phyloP scores from a whole-genome alignment of 2,329 filamentous ascomycete genomes.

The Escovopsis sp. region DNA sequence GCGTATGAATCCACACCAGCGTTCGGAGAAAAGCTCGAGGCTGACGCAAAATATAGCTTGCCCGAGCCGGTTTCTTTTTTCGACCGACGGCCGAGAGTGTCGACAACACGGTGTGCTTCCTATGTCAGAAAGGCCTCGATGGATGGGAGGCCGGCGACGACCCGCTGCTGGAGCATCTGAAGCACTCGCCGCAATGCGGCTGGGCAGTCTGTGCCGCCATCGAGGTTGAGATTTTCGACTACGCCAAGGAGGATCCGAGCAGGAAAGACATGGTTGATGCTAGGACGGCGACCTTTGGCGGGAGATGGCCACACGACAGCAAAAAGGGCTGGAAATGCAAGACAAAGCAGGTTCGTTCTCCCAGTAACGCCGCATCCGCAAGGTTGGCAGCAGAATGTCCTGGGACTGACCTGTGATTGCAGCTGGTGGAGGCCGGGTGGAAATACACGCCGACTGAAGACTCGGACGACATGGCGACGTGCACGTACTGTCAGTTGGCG shows the following conservation, averaged over 20 bases:
- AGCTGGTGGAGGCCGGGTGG: constrained; percentile 89
- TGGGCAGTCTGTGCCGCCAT: constrained; percentile 64
- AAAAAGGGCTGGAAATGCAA: constrained; percentile 87
- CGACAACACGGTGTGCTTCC: constrained; percentile 83
- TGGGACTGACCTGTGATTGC: constrained; percentile 6
- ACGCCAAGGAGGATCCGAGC: constrained; percentile 57
- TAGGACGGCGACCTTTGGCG: constrained; percentile 68
- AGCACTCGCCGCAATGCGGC: constrained; percentile 66
- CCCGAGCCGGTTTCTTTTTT: constrained; percentile 83
- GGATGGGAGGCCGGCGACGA: constrained; percentile 85
- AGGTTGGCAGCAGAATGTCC: not conserved
- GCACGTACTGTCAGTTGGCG: constrained; percentile 76
- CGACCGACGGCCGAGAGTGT: constrained; percentile 57
- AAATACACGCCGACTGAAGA: constrained; percentile 76
- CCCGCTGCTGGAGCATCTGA: constrained; percentile 71
- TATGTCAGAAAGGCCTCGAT: constrained; percentile 70
- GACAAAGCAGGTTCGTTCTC: constrained; percentile 52
- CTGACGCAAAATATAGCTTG: constrained; percentile 45
- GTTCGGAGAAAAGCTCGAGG: not conserved
- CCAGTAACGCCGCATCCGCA: no score
- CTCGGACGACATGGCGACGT: constrained; percentile 79
- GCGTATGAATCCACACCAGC: constrained; percentile 14
- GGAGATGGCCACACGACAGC: constrained; percentile 74
- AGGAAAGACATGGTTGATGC: constrained; percentile 58
- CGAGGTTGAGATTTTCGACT: constrained; percentile 45